These are phyloP conservation scores for Pythium monospermum DNA, from an alignment of 352 stramenopile genomes.

Conservation along the genomic window DNA sequence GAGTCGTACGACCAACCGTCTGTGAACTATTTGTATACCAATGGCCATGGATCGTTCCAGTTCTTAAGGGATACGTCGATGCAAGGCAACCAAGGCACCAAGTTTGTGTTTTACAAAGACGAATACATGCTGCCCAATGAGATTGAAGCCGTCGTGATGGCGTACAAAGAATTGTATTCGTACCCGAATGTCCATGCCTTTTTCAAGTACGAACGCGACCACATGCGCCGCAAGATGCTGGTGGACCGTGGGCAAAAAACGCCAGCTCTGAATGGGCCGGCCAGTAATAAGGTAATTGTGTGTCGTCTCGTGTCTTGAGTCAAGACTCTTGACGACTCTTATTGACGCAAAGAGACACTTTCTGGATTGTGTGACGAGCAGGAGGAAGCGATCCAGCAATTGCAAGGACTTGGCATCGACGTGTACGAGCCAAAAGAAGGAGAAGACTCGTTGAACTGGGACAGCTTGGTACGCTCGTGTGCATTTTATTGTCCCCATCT, in stretches of 20 bases:
- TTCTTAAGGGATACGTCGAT: slow-evolving; percentile 57
- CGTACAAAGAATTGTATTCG: slow-evolving; percentile 85
- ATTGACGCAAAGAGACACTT: neutral
- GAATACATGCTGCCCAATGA: slow-evolving; percentile 65
- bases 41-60: slow-evolving; percentile 77
- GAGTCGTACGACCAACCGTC: slow-evolving; percentile 67
- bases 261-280: slow-evolving; percentile 12
- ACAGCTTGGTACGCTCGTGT: slow-evolving; percentile 52
- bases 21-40: slow-evolving; percentile 67
- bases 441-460: slow-evolving; percentile 69
- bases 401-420: slow-evolving; percentile 74
- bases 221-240: slow-evolving; percentile 52
- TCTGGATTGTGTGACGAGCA: slow-evolving; percentile 15
- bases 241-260: slow-evolving; percentile 18
- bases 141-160: slow-evolving; percentile 68
- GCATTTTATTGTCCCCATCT: neutral
- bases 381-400: slow-evolving; percentile 76
- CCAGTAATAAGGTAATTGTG: slow-evolving; percentile 37
- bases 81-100: slow-evolving; percentile 30
- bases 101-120: slow-evolving; percentile 87
- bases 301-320: neutral
- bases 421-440: slow-evolving; percentile 65
- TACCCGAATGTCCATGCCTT: slow-evolving; percentile 73
- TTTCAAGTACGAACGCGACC: slow-evolving; percentile 60
- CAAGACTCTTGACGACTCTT: too few species aligned